Evolutionary conservation across 176 grass and related monocot species (phyloP), one percentile per base, ranked within the genome.

Genomic region (Bonia amplexicaulis): DNA sequence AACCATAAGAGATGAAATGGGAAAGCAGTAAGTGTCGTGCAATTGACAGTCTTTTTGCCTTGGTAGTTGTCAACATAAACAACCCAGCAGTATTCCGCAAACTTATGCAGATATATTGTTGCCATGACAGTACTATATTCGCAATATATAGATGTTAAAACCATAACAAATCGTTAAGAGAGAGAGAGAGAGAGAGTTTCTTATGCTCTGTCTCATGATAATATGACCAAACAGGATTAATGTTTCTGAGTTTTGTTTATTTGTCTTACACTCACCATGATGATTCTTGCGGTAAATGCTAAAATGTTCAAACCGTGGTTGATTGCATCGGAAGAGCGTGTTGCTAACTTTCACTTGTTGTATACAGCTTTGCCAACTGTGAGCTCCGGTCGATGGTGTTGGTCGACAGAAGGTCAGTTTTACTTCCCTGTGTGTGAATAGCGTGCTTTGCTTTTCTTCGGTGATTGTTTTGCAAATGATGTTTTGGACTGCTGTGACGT

Each of bases 301-400:
- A 19, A 17, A 89, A 67, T 17, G 40, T n/a, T 69, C 62, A 31
- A 17, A 29, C 6, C 15, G 27, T 79, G 25, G 37, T 69, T 33
- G 72, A 49, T 29, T 68, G 10, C 10, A 71, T 62, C 10, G 69
- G 13, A 52, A 51, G 45, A 9, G 14, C 42, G 12, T 19, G 1
- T 51, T 31, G 23, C 68, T 82, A 41, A 91, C 84, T 71, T 82
- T 12, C 10, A 14, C 42, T 79, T 60, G 25, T 85, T 70, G 25
- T 79, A 54, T 84, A 16, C 83, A 98, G 93, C 74, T 95, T 98
- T 46, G 80, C 74, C 15, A 95, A 98, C 54, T 98, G 96, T 80
- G 96, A 95, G 78, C 93, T 98, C 9, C 89, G 93, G 31, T 88
- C 93, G 3, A 76, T 98, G 85, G 91, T 98, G 46, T 57, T 98